Conservation (phyloP, 1,284 basidiomycete species). For the Somion occarium region DNA sequence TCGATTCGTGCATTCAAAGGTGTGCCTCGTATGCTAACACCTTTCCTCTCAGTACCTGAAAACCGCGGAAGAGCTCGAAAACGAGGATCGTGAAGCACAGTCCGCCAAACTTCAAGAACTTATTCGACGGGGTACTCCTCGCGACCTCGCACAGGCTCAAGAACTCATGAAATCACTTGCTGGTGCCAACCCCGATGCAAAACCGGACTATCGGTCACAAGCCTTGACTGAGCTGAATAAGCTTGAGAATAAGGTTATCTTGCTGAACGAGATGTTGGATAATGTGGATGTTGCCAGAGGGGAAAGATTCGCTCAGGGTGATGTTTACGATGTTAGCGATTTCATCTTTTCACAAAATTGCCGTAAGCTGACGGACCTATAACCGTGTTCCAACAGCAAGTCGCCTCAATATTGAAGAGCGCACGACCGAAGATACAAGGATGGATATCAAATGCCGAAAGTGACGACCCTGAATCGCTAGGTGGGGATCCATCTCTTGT, state of each 20-base stretch:
- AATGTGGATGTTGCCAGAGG: conserved; percentile 73
- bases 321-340: conserved; percentile 83
- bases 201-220: conserved; percentile 90
- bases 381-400: conserved; percentile 59
- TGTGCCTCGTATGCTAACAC: not conserved
- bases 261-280: conserved; percentile 96
- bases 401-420: conserved; percentile 75
- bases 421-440: conserved; percentile 96
- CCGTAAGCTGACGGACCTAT: conserved; percentile 3
- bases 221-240: conserved; percentile 90
- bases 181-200: conserved; percentile 92
- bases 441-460: conserved; percentile 94
- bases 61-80: conserved; percentile 94
- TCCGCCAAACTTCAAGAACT: conserved; percentile 97
- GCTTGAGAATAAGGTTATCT: conserved; percentile 89
- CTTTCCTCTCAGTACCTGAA: conserved; percentile 72
- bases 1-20: not conserved
- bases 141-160: conserved; percentile 93
- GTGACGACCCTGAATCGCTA: conserved; percentile 81
- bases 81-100: conserved; percentile 93
- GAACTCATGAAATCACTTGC: conserved; percentile 97
- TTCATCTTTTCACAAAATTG: conserved; percentile 2
- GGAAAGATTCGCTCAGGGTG: conserved; percentile 80
- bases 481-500: conserved; percentile 42
- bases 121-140: conserved; percentile 92